Evolutionary conservation across 331 rosid species (phyloP), one percentile per base, ranked within the genome.

Genomic region (Telfairia occidentalis): DNA sequence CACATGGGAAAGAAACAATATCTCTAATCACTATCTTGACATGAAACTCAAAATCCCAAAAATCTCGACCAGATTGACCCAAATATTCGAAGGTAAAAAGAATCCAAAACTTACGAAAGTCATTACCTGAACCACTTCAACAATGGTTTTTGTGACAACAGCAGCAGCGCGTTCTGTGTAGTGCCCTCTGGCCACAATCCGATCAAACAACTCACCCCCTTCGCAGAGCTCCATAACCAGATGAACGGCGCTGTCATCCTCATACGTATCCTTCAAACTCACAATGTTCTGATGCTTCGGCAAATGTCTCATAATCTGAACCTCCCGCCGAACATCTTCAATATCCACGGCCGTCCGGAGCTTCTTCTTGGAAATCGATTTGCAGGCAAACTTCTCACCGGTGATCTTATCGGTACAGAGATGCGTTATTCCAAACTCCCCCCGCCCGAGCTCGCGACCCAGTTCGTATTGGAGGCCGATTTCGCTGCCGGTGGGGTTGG

Each of bases 91-190:
- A 24, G 9, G 34, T 42, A n/a, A 55, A 37, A 54, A 50, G 18
- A 21, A 45, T 3, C 3, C 10, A 43, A 64, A 55, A 23, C 34
- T 28, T 40, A 13, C 32, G 9, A 1, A 11, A 55, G 10, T 65
- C 60, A 10, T 60, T 76, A 95, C 98, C 98, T 86, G 97, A 59
- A 95, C 99, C 57, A 95, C 96, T 88, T 95, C 96, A 1, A 95
- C 99, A 8, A 95, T 90, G 5, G 99, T 95, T 77, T 81, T 84
- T 0, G 93, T 91, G 12, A 95, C 97, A 0, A 78, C 88, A 0
- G 99, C 99, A 11, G 99, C 99, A 0, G 99, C 97, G 5, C 99
- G 91, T 78, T 95, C 99, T 0, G 96, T 91, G 82, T 95, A 95
- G 67, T 95, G 99, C 0, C 99, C 99, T 5, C 99, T 80, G 1